A percentile compares a stretch with the other conserved stretches of the same genome.
These are phyloP conservation scores for Toxicodendron radicans DNA, from an alignment of 345 rosid genomes.

Conservation along the genomic window DNA sequence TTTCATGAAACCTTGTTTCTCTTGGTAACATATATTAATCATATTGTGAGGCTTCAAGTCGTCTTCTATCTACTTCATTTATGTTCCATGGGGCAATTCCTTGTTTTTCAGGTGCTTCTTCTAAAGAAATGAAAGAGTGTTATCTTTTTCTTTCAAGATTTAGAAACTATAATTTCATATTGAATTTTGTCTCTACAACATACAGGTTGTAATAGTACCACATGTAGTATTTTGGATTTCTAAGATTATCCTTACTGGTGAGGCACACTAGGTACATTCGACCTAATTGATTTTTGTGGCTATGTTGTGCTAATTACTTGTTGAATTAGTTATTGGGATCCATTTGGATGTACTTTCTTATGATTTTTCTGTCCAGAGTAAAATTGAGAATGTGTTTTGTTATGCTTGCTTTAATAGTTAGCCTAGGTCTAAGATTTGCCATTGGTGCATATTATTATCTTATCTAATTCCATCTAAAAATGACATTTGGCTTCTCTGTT, in stretches of 20 bases:
- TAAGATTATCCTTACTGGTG: not conserved
- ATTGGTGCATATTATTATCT: conserved; percentile 4
- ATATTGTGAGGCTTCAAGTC: not conserved
- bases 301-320: not conserved
- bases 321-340: not conserved
- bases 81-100: not conserved
- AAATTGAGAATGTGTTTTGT: not conserved
- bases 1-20: not conserved
- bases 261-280: not conserved
- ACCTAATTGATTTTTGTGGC: not conserved
- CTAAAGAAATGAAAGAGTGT: not conserved
- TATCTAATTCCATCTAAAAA: not conserved
- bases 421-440: not conserved
- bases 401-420: not conserved
- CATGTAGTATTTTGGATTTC: not conserved
- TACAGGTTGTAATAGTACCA: not conserved
- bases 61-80: not conserved
- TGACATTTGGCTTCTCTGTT: conserved; percentile 1
- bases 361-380: not conserved
- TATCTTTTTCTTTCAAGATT: not conserved
- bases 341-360: not conserved
- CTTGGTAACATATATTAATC: not conserved
- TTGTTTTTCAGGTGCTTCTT: not conserved
- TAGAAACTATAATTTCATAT: not conserved
- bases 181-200: conserved; percentile 3